phyloP scores from a whole-genome alignment of 2,329 filamentous ascomycete species.

The Drechslerella coelobrocha region DNA sequence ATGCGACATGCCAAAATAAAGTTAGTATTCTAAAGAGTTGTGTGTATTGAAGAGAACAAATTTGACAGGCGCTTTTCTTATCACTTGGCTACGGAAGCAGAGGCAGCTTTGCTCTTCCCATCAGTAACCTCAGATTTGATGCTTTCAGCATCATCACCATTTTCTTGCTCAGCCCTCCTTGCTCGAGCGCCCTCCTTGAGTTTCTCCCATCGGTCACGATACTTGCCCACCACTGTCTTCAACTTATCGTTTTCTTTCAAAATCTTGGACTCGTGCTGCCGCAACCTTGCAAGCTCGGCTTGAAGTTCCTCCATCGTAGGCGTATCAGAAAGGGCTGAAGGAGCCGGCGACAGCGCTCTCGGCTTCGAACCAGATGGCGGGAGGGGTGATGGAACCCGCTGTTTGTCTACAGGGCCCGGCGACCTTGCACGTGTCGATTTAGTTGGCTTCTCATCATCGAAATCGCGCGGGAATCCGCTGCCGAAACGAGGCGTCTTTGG shows the following conservation, averaged over 20 bases:
- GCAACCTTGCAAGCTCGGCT: constrained; percentile 41
- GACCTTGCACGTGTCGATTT: constrained; percentile 24
- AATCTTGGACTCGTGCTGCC: constrained; percentile 57
- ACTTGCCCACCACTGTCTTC: constrained; percentile 64
- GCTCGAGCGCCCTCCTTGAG: constrained; percentile 70
- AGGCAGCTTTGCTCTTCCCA: constrained; percentile 19
- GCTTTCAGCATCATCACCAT: constrained; percentile 27
- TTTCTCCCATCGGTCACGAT: constrained; percentile 72
- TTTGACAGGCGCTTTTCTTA: background rate
- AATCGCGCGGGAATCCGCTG: constrained; percentile 44
- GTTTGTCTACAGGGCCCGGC: constrained; percentile 33
- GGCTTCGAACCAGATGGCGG: constrained; percentile 53
- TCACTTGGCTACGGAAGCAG: constrained; percentile 1
- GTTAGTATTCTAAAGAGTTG: constrained; percentile 8
- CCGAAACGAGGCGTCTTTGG: constrained; percentile 45
- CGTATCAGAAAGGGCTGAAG: constrained; percentile 34
- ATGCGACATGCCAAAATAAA: constrained; percentile 39
- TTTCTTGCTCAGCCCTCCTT: constrained; percentile 55
- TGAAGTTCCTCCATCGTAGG: constrained; percentile 53
- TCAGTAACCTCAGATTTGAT: constrained; percentile 33
- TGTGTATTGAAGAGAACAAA: background rate
- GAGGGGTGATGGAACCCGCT: constrained; percentile 35
- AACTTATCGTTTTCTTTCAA: constrained; percentile 67
- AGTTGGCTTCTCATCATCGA: constrained; percentile 41
- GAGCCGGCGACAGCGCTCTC: constrained; percentile 36